Percentiles rank a stretch among this genome's conserved stretches.
Conservation (phyloP, 2,329 filamentous ascomycete species). For the Volutella citrinella region DNA sequence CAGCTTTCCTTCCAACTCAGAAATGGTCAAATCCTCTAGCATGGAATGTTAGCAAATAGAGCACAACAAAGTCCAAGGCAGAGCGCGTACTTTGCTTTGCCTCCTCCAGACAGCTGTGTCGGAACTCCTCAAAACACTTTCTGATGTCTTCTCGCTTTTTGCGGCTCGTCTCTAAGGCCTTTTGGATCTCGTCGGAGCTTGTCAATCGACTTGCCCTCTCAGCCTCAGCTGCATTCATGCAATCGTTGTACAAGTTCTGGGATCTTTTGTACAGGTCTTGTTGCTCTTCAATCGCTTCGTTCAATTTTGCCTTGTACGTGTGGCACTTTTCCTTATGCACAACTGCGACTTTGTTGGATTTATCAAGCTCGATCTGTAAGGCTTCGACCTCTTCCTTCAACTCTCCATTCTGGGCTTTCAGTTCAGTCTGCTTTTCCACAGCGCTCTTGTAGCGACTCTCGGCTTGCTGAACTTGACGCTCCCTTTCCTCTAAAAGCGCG, state of each 20-base stretch:
- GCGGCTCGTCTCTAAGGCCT: conserved; percentile 25
- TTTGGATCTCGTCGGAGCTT: conserved; percentile 22
- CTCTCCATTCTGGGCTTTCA: conserved; percentile 17
- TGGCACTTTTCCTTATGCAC: conserved; percentile 32
- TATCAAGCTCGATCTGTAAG: conserved; percentile 23
- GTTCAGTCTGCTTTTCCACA: conserved; percentile 19
- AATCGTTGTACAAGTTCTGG: conserved; percentile 33
- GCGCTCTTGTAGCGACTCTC: conserved; percentile 22
- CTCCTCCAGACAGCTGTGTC: conserved; percentile 18
- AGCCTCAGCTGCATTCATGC: conserved; percentile 26
- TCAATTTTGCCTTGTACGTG: conserved; percentile 37
- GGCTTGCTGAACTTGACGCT: conserved; percentile 20
- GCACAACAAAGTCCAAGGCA: too few species aligned
- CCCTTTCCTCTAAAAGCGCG: conserved; percentile 17
- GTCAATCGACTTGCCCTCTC: conserved; percentile 18
- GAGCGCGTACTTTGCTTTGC: conserved; percentile 24
- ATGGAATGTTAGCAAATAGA: conserved; percentile 5
- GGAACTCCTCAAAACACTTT: conserved; percentile 27
- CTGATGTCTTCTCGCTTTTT: conserved; percentile 32
- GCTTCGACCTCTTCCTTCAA: conserved; percentile 29
- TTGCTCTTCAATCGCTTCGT: conserved; percentile 45
- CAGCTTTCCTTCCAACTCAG: conserved; percentile 17
- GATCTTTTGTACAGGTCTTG: conserved; percentile 38
- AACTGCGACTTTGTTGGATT: conserved; percentile 18
- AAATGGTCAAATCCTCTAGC: conserved; percentile 25